Evolutionary conservation across 2,329 filamentous ascomycete species (phyloP), one percentile per base, ranked within the genome.

Genomic region (Colletotrichum limetticola): DNA sequence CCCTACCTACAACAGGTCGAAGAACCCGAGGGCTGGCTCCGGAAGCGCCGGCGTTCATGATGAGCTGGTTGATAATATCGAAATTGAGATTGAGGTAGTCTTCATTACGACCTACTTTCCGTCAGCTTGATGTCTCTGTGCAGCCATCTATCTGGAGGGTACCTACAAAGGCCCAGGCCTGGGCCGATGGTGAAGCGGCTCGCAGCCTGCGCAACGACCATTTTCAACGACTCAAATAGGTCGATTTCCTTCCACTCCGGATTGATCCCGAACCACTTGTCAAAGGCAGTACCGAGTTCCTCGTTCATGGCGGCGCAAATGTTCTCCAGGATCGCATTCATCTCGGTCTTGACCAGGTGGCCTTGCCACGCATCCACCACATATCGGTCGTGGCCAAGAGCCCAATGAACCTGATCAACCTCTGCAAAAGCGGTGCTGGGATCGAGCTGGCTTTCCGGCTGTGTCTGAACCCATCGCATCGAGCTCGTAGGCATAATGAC

Each of bases 401-500:
- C 82, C 73, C 83, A 83, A 16, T 77, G 74, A 0, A 80, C 76
- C 66, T 84, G 82, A 5, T 85, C 80, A 3, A 83, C 72, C 26
- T 86, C 83, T 2, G 78, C 78, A 57, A 85, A 83, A 1, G 85
- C 83, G 11, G 82, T 75, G 4, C 49, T 60, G 2, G 80, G 75
- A 49, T 79, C 80, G 19, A 86, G 78, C 0, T 81, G 76, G 6
- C 76, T 74, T 1, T 86, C 84, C 0, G 83, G 83, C 63, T 86
- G 85, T 2, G 78, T 75, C 8, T 82, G 72, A 1, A 82, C 75
- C 84, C 85, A 86, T 42, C 80, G 78, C 78, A 86, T 77, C 1
- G 81, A 78, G 52, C 75, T 81, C 6, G 78, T 77, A 0, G 85
- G 85, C n/a, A 87, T 75, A 56, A 86, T 79, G n/a, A 86, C 75